Evolutionary conservation across 139 green algal species (phyloP), one percentile per base, ranked within the genome.

Genomic region (Desmodesmus armatus): DNA sequence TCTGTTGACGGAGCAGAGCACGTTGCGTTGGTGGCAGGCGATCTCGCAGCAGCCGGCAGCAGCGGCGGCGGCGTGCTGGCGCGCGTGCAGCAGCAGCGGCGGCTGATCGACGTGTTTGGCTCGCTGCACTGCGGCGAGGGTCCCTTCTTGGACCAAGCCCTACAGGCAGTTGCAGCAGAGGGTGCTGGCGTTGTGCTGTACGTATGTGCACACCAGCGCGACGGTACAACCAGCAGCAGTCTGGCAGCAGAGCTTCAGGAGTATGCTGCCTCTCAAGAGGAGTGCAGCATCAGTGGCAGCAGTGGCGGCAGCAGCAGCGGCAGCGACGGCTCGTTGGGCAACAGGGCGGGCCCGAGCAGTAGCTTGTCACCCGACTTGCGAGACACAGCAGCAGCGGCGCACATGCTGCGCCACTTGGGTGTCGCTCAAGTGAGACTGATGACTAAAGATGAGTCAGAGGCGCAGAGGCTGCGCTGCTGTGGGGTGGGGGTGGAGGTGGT

Each of bases 111-210:
- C 74, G 62, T 90, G 41, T 89, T 94, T 86, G 88, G 91, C 3
- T 84, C 67, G 5, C 37, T 76, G 44, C 72, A 83, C 33, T 89
- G 76, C 17, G 90, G 72, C 13, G 63, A 43, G 37, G 69, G 55
- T 0, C 70, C 67, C 19, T 88, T 89, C 74, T 76, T 96, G 60
- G 88, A 94, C 75, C 83, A 55, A 3, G 78, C 89, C n/a, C 75
- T 96, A 66, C 33, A 60, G 11, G 58, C 49, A 11, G 83, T 96
- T 3, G 85, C 85, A 3, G 74, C 74, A 37, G 60, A 66, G 23
- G 90, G 91, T 17, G 33, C 49, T 0, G 93, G 93, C 3, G 89
- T 96, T 69, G 66, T 96, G 62, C 83, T 96, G 13, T 96, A 96
- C 80, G 53, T 96, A 23, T n/a, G n/a, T n/a, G 70, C 85, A 5